Base-by-base conservation (phyloP, 2,329 filamentous ascomycete genomes). In the Sphaerulina musiva region DNA sequence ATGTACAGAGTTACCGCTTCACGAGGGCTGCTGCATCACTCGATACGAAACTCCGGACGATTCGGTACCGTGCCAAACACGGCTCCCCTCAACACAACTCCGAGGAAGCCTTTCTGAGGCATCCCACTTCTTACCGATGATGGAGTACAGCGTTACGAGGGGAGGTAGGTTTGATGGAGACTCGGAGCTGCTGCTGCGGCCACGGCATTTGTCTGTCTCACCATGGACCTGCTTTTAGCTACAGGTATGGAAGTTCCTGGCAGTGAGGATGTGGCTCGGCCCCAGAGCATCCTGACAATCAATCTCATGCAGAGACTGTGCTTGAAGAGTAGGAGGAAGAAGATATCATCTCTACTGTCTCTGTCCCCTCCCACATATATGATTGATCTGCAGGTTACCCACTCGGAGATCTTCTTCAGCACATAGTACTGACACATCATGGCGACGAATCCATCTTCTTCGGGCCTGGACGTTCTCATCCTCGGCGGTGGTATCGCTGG, bases 401-500 rank as follows among this genome's bases (percentile, higher is more conserved):
- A 20, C 34, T n/a, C 4, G 4, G 34, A 38, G 10, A 7, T 7
- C 34, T 38, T n/a, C 34, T 38, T 10, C 20, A 26, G 17, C 6
- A 17, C 42, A 26, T 29, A 20, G 20, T 11, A 12, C 17, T 7
- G 26, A 20, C 17, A 17, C 41, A 32, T 12, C 40, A 68, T 67
- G 65, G 65, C 66, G 36, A 62, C 62, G 46, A 61, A 63, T 48
- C 66, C 64, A 29, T 6, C 26, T 26, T 51, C 58, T 36, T 60
- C 65, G 39, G 65, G 63, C 50, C 58, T 69, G 20, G 59, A 74
- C 53, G 70, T 77, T 56, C 72, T 78, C 59, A 74, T 80, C 51
- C 68, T 80, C 44, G 78, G 78, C 39, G 77, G 74, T 6, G 78
- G 78, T 23, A 76, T 79, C 26, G 73, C 77, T 14, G 78, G 78